Base-by-base conservation (phyloP, 257 asterid species). In the Solanum ahanhuiri region DNA sequence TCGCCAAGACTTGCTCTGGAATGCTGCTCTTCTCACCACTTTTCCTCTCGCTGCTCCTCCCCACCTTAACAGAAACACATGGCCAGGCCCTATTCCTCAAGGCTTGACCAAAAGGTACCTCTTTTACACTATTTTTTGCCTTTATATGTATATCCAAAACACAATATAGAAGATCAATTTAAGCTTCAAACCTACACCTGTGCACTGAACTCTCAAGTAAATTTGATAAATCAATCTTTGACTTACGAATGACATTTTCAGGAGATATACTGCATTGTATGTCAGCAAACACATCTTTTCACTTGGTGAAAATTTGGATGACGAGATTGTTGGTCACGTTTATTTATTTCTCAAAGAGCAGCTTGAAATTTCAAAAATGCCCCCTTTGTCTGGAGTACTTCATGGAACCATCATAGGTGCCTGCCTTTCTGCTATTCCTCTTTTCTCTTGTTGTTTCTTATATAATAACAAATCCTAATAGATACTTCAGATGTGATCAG, bases 61-160 rank as follows among this genome's bases (percentile, higher is more conserved):
- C 66, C 66, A 87, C 57, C 91, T 88, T 79, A 89, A 91, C 89
- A 84, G 89, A 81, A 89, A 90, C 89, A 84, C 88, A 81, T 95
- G 98, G 96, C 98, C 97, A 2, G 98, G 97, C 54, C 98, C 97
- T 84, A 93, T 95, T 81, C 97, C 97, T 90, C 91, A 90, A 54
- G 97, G 96, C 54, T 75, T 87, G 84, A 92, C 90, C 94, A 95
- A 93, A 92, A 93, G 97, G 98, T 92, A 54, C 30, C 10, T 87
- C 31, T 63, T 63, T 58, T 48, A 5, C 58, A 5, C 2, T 48
- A 41, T 10, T 10, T 45, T 45, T 45, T 20, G 30, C 20, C 7
- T 41, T 20, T 5, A 18, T 77, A 39, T 77, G 10, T 75, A 11
- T 76, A 76, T 76, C 25, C 64, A 43, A 43, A 25, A 30, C 54